A percentile compares a stretch with the other conserved stretches of the same genome.
Conservation (phyloP, 306 rosid species). For the Dalbergia oliveri region DNA sequence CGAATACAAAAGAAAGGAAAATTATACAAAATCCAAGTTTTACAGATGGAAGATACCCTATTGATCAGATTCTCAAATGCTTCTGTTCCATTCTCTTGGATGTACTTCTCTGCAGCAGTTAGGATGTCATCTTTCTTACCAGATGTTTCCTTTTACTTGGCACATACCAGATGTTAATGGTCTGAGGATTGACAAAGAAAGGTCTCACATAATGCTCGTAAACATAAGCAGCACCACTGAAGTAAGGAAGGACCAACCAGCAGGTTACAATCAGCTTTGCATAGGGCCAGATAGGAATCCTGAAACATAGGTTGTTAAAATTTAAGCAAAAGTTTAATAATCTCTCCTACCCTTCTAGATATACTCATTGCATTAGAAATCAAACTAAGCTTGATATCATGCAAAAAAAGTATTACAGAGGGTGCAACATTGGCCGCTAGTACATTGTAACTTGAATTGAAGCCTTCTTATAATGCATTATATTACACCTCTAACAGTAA, state of each 20-base stretch:
- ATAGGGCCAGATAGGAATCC: slow-evolving; percentile 98
- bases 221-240: slow-evolving; percentile 91
- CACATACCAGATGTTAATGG: slow-evolving; percentile 88
- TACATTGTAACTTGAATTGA: slow-evolving; percentile 1
- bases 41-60: slow-evolving; percentile 61
- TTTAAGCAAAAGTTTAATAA: slow-evolving; percentile 28
- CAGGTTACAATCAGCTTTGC: slow-evolving; percentile 80
- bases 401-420: neutral
- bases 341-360: slow-evolving; percentile 15
- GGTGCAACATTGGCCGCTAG: too few relatives aligned
- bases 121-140: slow-evolving; percentile 75
- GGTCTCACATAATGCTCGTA: slow-evolving; percentile 92
- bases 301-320: slow-evolving; percentile 47
- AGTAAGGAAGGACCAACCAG: slow-evolving; percentile 97
- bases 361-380: slow-evolving; percentile 4
- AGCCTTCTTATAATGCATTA: slow-evolving; percentile 1
- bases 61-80: slow-evolving; percentile 77
- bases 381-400: slow-evolving; percentile 24
- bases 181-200: slow-evolving; percentile 73
- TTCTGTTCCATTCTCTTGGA: slow-evolving; percentile 75
- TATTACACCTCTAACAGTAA: neutral
- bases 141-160: slow-evolving; percentile 74
- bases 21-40: slow-evolving; percentile 12
- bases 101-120: slow-evolving; percentile 91
- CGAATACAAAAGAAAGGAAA: slow-evolving; percentile 17